Evolutionary conservation across 1,284 basidiomycete species (phyloP), one percentile per base, ranked within the genome.

Genomic region (Thecaphora frezii): DNA sequence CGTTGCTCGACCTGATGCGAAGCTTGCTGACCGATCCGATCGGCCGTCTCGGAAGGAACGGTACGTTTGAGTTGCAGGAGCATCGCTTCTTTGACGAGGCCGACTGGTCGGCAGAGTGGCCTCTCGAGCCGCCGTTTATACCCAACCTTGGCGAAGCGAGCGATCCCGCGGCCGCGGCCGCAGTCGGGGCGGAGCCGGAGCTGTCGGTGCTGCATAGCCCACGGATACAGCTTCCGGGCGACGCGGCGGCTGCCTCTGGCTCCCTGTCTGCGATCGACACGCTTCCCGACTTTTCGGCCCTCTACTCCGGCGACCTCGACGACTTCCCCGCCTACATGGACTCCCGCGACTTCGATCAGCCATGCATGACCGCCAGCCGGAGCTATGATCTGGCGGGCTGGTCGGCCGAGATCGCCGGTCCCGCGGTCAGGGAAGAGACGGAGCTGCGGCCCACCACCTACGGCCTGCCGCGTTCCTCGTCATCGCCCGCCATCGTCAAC

Each of bases 261-360:
- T 68, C 57, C 3, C 23, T 70, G 2, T 63, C 71, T 39, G 58
- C 51, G 24, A 46, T 73, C 12, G 58, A 62, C 26, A 69, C 62
- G 39, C 51, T 70, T 16, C 71, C 71, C 5, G 69, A 66, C 44
- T 76, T 77, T 49, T 76, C 75, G 1, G 63, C 62, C 1, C 58
- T 77, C 28, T 77, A 59, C 44, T 40, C 54, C 13, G 74, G 74
- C 24, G 46, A 71, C 22, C 50, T 69, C 8, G 61, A 73, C 46
- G 66, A 75, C 37, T 77, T 77, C 51, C 75, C 75, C 1, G 67
- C 58, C 1, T 75, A 71, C 41, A 46, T 49, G 13, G 73, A 77
- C 43, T 69, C 71, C 13, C 53, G 57, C 23, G 67, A 72, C 46
- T 43, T 60, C 26, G 54, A 40, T 2, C 48, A 19, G 28, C 16